Percentiles rank a stretch among this genome's conserved stretches.
These are phyloP conservation scores for Pseudocercospora fuligena DNA, from an alignment of 2,329 filamentous ascomycete species.

Conservation along the genomic window DNA sequence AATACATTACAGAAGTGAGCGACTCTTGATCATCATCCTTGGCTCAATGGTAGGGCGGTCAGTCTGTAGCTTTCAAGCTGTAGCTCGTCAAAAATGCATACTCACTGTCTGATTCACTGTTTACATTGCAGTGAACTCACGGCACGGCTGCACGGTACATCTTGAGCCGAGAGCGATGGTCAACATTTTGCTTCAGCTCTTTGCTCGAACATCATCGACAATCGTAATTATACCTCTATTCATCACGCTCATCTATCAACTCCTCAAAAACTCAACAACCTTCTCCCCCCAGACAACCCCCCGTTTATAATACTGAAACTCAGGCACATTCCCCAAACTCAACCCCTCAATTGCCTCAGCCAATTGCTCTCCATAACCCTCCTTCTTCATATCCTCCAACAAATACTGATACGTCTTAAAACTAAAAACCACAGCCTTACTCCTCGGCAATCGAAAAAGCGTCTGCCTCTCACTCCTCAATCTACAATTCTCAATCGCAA, in stretches of 20 bases:
- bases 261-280: slow-evolving; percentile 55
- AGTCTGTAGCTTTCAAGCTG: no score
- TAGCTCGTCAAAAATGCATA: no score
- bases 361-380: slow-evolving; percentile 60
- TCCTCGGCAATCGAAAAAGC: slow-evolving; percentile 61
- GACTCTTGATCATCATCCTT: no score
- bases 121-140: no score
- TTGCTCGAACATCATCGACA: no score
- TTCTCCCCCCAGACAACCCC: slow-evolving; percentile 61
- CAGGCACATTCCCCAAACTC: slow-evolving; percentile 60
- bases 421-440: slow-evolving; percentile 61
- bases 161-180: no score
- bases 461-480: slow-evolving; percentile 66
- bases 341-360: slow-evolving; percentile 65
- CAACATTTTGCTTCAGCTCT: no score
- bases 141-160: no score
- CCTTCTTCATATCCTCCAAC: slow-evolving; percentile 59
- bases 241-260: slow-evolving; percentile 11
- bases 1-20: no score
- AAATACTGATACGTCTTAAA: slow-evolving; percentile 68
- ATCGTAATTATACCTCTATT: no score
- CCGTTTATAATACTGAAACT: slow-evolving; percentile 64
- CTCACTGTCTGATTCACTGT: no score
- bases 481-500: slow-evolving; percentile 48
- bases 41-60: no score